Evolutionary conservation across 441 rosid genomes (phyloP), one percentile per base, ranked within the genome.

Genomic region (Jatropha podagrica): DNA sequence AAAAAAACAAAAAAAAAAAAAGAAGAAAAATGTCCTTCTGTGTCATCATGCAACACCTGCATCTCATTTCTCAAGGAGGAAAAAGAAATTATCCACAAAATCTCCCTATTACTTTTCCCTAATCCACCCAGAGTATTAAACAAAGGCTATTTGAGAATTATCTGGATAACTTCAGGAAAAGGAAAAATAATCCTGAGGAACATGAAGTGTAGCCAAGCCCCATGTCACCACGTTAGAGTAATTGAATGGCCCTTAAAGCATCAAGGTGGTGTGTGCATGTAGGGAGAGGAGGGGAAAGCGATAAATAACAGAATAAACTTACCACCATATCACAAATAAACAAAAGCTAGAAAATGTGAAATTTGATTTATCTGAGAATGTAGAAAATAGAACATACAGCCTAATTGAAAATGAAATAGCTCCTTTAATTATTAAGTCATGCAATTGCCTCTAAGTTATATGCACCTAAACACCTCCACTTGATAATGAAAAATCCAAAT

Each of bases 391-490:
- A 61, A 42, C 38, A 41, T 32, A 60, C 38, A 54, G 38, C 40
- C 26, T 12, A 37, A 49, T 40, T 18, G 26, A 8, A 60, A 73
- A 67, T 51, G 42, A 62, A 17, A 46, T 42, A 42, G 49, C 66
- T 44, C 74, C 62, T 27, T 51, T 40, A 26, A 37, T 44, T 13
- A 68, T 17, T 18, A 52, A 62, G 20, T 51, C 18, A 63, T 37
- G 56, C 37, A 27, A 52, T 65, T 60, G 56, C 13, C 66, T 10
- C 49, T 27, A 67, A 14, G 46, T 58, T 58, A 49, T 2, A 42
- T 75, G 26, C 46, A 59, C 18, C 20, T 56, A 76, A 26, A 14
- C 4, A 61, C 54, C 67, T 37, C 71, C 60, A 76, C 59, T 20
- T 68, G 67, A 65, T 58, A 59, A 68, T 8, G 8, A 67, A 61